Percentiles rank a stretch among this genome's conserved stretches.
Evolutionary conservation across 805 yeast genomes (phyloP).

Genomic region (Ogataea angusta): DNA sequence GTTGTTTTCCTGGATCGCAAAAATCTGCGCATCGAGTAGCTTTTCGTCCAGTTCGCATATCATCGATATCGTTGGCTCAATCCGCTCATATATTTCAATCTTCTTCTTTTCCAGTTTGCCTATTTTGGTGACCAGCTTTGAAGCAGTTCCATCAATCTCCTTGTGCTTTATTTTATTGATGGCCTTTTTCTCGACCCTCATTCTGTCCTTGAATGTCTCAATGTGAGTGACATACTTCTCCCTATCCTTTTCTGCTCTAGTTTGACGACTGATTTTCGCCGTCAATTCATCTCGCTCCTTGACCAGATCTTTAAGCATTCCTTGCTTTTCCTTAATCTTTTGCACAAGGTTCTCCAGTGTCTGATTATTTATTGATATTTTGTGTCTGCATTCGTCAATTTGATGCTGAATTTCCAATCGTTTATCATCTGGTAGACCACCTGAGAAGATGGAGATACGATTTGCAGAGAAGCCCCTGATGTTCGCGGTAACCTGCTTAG

Average conservation of each 20-base stretch:
- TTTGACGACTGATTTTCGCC: constrained; percentile 16
- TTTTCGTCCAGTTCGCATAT: constrained; percentile 30
- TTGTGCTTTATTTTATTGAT: constrained; percentile 15
- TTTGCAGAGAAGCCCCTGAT: constrained; percentile 31
- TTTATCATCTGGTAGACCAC: constrained; percentile 32
- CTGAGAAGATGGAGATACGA: constrained; percentile 31
- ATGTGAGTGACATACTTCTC: constrained; percentile 17
- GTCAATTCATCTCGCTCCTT: constrained; percentile 9
- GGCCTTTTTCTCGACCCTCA: constrained; percentile 15
- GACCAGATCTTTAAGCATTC: constrained; percentile 7
- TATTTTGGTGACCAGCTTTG: constrained; percentile 15
- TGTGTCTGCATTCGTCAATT: constrained; percentile 13
- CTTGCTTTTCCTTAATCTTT: constrained; percentile 7
- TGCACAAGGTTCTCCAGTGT: constrained; percentile 1
- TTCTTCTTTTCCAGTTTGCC: constrained; percentile 11
- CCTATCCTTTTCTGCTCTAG: constrained; percentile 11
- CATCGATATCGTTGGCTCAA: constrained; percentile 13
- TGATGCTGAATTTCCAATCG: constrained; percentile 15
- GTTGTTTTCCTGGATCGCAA: constrained; percentile 38
- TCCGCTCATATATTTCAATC: constrained; percentile 8
- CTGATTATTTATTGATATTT: constrained; percentile 11
- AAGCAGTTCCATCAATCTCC: constrained; percentile 15
- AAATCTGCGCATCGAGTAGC: constrained; percentile 20
- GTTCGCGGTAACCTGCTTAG: constrained; percentile 46
- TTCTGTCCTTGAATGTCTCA: constrained; percentile 17